Evolutionary conservation across 768 basidiomycete genomes (phyloP).

Genomic region (Pulveroboletus sp.): DNA sequence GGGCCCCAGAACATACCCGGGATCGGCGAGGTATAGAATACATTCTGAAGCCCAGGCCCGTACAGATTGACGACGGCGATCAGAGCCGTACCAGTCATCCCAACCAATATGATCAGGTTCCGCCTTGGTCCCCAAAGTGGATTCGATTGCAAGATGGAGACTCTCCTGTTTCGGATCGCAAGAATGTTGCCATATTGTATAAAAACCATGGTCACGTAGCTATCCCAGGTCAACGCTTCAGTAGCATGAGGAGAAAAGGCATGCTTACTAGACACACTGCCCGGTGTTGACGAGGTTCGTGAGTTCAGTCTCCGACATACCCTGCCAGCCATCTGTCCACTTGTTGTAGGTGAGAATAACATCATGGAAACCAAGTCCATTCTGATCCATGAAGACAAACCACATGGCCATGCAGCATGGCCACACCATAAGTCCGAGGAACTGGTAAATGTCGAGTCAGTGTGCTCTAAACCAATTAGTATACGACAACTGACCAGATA

Average conservation of each 20-base stretch:
- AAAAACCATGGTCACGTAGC: slow-evolving; percentile 49
- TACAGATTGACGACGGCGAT: slow-evolving; percentile 45
- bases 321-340: slow-evolving; percentile 37
- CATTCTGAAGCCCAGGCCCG: slow-evolving; percentile 41
- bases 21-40: slow-evolving; percentile 43
- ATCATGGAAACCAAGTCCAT: slow-evolving; percentile 36
- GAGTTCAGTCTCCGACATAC: slow-evolving; percentile 30
- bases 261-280: slow-evolving; percentile 44
- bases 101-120: slow-evolving; percentile 37
- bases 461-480: neutral
- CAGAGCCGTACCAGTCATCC: slow-evolving; percentile 40
- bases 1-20: slow-evolving; percentile 48
- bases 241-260: neutral
- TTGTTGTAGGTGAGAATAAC: slow-evolving; percentile 41
- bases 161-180: slow-evolving; percentile 42
- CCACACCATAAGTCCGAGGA: slow-evolving; percentile 46
- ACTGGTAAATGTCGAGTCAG: slow-evolving; percentile 24
- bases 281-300: slow-evolving; percentile 37
- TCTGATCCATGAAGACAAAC: slow-evolving; percentile 37
- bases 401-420: slow-evolving; percentile 44
- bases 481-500: slow-evolving; percentile 37
- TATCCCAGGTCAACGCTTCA: slow-evolving; percentile 9
- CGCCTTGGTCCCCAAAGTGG: slow-evolving; percentile 46
- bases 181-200: slow-evolving; percentile 44
- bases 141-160: slow-evolving; percentile 42